Evolutionary conservation across 306 rosid species (phyloP), one percentile per base, ranked within the genome.

Genomic region (Calophaca sinica): DNA sequence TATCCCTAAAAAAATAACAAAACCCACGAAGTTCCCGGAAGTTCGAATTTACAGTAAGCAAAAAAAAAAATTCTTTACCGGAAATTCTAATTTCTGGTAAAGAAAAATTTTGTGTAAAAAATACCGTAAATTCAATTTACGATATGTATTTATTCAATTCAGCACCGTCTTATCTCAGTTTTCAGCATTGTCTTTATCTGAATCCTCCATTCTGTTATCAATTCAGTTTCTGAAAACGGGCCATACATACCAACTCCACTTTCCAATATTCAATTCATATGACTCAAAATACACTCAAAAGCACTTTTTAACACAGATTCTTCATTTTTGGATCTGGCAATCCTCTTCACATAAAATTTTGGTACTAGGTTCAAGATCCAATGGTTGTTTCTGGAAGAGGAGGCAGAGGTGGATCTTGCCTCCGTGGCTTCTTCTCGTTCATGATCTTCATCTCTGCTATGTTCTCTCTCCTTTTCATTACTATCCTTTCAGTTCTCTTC

Each of bases 391-490:
- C 97, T 78, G 77, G 72, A 70, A 86, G 99, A 75, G 99, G 97
- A 73, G 59, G 89, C 92, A 86, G 98, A 65, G 91, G 89, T 63
- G 93, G 96, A 41, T 86, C 87, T 83, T 72, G 69, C 81, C 74
- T 89, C 51, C 92, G 93, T 51, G 88, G 91, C 89, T 84, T 90
- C 85, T 94, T 92, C 89, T 92, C 99, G 0, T 92, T 87, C 83
- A 87, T 97, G 93, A 89, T 96, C 93, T 96, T 96, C 85, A 89
- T 96, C 68, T 96, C 99, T 39, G 98, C 98, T 3, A 83, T 90
- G 85, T 88, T 96, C 58, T 87, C 92, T 44, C 91, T 96, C 50
- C 96, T 96, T 67, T 96, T 96, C 88, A 26, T 96, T 49, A 97
- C 98, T 20, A 96, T 98, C 12, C 90, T 96, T 9, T 88, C 96